Evolutionary conservation across 768 basidiomycete genomes (phyloP), one percentile per base, ranked within the genome.

Genomic region (Podaxis sp.): DNA sequence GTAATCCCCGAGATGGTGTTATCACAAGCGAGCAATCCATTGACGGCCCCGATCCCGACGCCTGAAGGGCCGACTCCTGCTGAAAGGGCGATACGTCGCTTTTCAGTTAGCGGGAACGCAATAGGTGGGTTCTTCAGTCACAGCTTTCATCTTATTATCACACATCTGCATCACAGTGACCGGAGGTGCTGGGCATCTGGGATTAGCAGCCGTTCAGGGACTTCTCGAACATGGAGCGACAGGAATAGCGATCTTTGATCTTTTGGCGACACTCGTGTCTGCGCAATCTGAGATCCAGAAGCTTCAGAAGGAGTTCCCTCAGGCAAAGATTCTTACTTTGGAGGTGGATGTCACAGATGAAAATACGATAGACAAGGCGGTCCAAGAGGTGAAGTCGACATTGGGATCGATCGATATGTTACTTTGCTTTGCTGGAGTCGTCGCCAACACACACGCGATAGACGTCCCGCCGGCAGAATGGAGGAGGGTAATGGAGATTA

Each of bases 211-310:
- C 12, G 73, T 71, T 5, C 76, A 75, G n/a, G 77, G 75, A 4
- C 70, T 82, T 12, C 73, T 82, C 7, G 81, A 81, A 59, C 81
- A 82, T 49, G 80, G 80, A 12, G 72, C 73, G n/a, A 70, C 71
- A 12, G 74, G 75, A 4, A 65, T 78, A 26, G 72, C 70, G 30
- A 64, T 77, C 2, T 75, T 76, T 52, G 74, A 75, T 63, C 52
- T 76, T 22, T 44, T 46, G 7, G 2, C 69, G 7, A 73, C 70
- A 22, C 64, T 71, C 56, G 63, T 62, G 51, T 75, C 65, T 12
- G 72, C 67, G 17, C 67, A 67, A 59, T 46, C 60, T 61, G 69
- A 63, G 17, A 63, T 75, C 58, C 44, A 67, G 19, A 33, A 36
- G 9, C 51, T 74, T 52, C 48, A 59, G 39, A 38, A 33, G 11